Base-by-base conservation (phyloP, 305 asterid genomes). In the Fraxinus sp. region DNA sequence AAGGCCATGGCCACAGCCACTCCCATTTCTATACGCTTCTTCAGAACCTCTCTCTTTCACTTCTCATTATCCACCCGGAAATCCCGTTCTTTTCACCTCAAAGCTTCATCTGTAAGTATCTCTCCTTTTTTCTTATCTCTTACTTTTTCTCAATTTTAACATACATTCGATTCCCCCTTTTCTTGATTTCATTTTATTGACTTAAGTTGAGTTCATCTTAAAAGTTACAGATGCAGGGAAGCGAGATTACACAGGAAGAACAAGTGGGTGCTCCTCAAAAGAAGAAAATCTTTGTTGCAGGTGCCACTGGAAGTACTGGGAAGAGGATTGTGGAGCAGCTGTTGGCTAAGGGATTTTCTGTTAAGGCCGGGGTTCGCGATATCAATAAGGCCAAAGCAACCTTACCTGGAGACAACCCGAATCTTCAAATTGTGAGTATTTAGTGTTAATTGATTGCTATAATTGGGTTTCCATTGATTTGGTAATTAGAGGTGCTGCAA, bases 281-380 rank as follows among this genome's bases (percentile, higher is more conserved):
- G 86, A 95, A 90, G 92, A 95, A 86, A 74, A 86, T 95, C 20
- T 95, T 93, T 83, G 98, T 95, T 41, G 99, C 98, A 2, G 99
- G 99, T 39, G 99, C 99, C 4, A 89, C 97, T 33, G 99, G 99
- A 55, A 94, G 86, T 86, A 95, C 98, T 18, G 99, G 99, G 6
- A 94, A 91, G 90, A 90, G 98, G 90, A 91, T 95, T n/a, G 99
- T 94, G 84, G 97, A 92, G 86, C 97, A 94, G 92, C 96, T 96
- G 77, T 83, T 96, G 90, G 92, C 94, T 16, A 96, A 89, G 85
- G 98, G 99, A 0, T 94, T 95, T 89, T 91, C 94, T 77, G 98
- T 95, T 41, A 93, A 91, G 85, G 98, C 99, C 71, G 99, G 97
- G 3, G 98, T 94, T 20, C 92, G 97, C 49, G 97, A 95, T 81